Evolutionary conservation across 2,329 filamentous ascomycete genomes (phyloP).

Genomic region (Triangularia setosa): DNA sequence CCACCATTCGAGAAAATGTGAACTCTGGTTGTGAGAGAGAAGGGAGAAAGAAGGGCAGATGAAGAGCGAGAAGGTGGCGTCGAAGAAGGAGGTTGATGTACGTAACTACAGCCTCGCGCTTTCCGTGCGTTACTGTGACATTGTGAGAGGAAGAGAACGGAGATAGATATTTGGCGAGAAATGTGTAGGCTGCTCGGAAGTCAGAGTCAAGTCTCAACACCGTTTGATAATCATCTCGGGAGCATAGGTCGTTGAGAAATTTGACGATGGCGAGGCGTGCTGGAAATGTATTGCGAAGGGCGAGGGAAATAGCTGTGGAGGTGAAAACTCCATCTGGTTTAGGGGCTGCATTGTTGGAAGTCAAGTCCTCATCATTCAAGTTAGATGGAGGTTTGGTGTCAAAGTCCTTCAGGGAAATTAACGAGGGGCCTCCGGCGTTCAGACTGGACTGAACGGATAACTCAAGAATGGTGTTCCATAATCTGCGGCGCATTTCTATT

Average conservation of each 20-base stretch:
- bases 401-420: constrained; percentile 43
- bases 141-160: constrained; percentile 8
- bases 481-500: constrained; percentile 45
- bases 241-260: constrained; percentile 26
- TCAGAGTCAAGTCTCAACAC: constrained; percentile 42
- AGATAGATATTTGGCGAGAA: constrained; percentile 28
- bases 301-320: constrained; percentile 38
- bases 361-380: constrained; percentile 47
- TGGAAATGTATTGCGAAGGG: constrained; percentile 41
- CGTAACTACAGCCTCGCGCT: constrained; percentile 38
- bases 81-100: constrained; percentile 49
- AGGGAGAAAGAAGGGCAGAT: constrained; percentile 47
- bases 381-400: constrained; percentile 48
- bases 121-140: constrained; percentile 28
- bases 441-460: constrained; percentile 43
- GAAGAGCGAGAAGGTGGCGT: constrained; percentile 52
- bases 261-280: constrained; percentile 36
- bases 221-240: constrained; percentile 39
- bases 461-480: constrained; percentile 53
- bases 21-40: constrained; percentile 42
- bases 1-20: constrained; percentile 47
- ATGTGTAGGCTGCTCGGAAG: constrained; percentile 41
- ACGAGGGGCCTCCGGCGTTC: constrained; percentile 42
- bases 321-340: constrained; percentile 11
- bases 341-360: constrained; percentile 11